Evolutionary conservation across 2,329 filamentous ascomycete species (phyloP), one percentile per base, ranked within the genome.

Genomic region (Aspergillus caelatus): DNA sequence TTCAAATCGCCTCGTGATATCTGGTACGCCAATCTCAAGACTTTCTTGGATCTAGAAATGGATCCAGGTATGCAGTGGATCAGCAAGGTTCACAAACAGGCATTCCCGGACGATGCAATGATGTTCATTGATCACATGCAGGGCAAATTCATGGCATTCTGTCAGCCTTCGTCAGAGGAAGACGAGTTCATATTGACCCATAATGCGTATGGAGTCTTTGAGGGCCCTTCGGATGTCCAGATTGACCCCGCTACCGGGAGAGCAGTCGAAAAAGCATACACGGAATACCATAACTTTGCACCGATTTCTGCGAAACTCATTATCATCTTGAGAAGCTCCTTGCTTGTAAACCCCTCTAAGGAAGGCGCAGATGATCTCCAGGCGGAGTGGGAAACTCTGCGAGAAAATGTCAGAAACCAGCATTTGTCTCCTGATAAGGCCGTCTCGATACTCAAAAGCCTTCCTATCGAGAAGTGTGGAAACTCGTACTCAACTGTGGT

Each of bases 121-220:
- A 74, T 71, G 74, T 72, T 74, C 43, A 67, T 72, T 34, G 46
- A 39, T 8, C 68, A 78, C 67, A 63, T 67, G 5, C 65, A 74
- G 48, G 23, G 11, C 3, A 69, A 67, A 50, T 77, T 72, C 59
- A 68, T 78, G 39, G 66, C 74, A 2, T 64, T 78, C 28, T 76
- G 74, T 58, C 74, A 69, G 57, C 74, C 74, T 2, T 52, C 61
- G 1, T 52, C 65, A 9, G n/a, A 30, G 3, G 63, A 58, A 9
- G 71, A 73, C 16, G 76, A 78, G 62, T 78, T 77, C 52, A 30
- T 78, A 19, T 64, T 78, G 57, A 77, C 75, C 0, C 70, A 77
- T 39, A 74, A 78, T 54, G 62, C 64, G 28, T 77, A 74, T 64
- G 66, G 65, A 55, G 67, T 78, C 41, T 68, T 69, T 63, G 76